These are phyloP conservation scores for Theileria annulata DNA, from an alignment of 169 alveolate species.

Conservation along the genomic window DNA sequence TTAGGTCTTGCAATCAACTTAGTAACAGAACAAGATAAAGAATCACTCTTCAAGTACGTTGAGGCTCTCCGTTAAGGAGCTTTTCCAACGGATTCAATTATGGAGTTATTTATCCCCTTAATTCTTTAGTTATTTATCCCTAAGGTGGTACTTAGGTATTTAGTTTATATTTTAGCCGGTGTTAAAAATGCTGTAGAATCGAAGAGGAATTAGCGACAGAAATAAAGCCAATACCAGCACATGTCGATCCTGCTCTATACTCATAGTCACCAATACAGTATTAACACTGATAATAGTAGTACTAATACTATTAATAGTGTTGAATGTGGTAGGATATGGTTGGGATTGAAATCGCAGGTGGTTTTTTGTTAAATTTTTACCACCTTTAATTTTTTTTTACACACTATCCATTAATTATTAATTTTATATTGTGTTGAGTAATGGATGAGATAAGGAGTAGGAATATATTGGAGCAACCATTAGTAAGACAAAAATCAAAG, in stretches of 20 bases:
- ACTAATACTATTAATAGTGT: background rate
- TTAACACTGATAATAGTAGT: background rate
- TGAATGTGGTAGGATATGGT: background rate
- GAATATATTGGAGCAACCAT: conserved; percentile 52
- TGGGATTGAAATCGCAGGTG: background rate
- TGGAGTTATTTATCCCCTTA: background rate
- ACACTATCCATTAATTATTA: background rate
- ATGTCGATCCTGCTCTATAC: conserved; percentile 89
- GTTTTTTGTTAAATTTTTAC: conserved; percentile 13
- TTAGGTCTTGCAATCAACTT: conserved; percentile 95
- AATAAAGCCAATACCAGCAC: conserved; percentile 95
- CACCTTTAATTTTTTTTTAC: background rate
- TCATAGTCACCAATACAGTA: conserved; percentile 65
- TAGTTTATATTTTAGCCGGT: conserved; percentile 52
- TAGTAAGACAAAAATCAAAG: conserved; percentile 44
- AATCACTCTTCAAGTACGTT: conserved; percentile 72
- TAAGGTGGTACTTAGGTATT: too few relatives aligned
- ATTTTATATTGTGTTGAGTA: background rate
- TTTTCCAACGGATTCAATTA: background rate
- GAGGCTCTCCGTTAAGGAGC: background rate
- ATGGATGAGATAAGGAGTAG: conserved; percentile 13
- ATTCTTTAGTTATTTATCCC: too few relatives aligned
- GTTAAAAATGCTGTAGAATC: conserved; percentile 83
- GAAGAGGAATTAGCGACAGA: conserved; percentile 97
- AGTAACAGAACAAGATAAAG: conserved; percentile 93